phyloP scores from a whole-genome alignment of 1,284 basidiomycete species.

The Ceratobasidium sp. region DNA sequence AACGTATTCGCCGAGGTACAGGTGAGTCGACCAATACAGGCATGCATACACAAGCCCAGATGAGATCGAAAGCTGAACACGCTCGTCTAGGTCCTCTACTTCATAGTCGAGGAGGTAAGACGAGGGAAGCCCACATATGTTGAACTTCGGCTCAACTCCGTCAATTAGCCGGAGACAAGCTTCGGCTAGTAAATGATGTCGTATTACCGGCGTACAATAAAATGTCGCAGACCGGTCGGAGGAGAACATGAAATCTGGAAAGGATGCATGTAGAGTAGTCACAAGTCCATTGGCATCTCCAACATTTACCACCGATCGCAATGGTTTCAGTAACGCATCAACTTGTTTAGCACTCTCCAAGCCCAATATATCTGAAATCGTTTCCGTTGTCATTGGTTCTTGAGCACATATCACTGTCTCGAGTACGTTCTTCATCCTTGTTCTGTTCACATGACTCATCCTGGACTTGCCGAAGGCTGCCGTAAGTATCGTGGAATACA shows the following conservation, averaged over 20 bases:
- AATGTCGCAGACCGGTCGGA: not conserved
- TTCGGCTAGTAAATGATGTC: not conserved
- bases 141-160: not conserved
- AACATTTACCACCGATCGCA: not conserved
- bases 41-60: not conserved
- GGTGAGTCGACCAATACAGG: not conserved
- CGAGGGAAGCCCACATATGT: slow-evolving; percentile 7
- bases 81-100: not conserved
- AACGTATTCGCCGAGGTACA: not conserved
- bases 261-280: not conserved
- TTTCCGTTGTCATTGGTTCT: not conserved
- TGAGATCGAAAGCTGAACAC: not conserved
- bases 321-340: not conserved
- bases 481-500: not conserved
- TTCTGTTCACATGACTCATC: not conserved
- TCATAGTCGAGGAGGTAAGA: not conserved
- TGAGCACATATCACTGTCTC: not conserved
- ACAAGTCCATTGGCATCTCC: not conserved
- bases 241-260: not conserved
- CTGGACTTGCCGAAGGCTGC: not conserved
- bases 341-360: not conserved
- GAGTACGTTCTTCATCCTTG: not conserved
- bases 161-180: not conserved
- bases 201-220: not conserved
- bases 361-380: not conserved